Conservation (phyloP, 2,329 filamentous ascomycete genomes). For the Penicillium oxalicum region DNA sequence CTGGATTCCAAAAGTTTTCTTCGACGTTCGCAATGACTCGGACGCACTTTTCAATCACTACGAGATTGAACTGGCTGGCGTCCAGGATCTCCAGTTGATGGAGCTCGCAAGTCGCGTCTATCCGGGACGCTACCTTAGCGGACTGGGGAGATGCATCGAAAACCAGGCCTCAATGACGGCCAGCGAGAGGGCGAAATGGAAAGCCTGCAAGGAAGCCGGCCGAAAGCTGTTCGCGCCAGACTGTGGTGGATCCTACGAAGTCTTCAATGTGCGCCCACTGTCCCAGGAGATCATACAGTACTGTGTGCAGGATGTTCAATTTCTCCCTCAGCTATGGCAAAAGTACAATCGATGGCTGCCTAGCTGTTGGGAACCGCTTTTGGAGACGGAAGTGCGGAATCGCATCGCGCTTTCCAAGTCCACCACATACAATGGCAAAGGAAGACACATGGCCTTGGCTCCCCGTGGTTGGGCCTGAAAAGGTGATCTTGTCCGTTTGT, state of each 20-base stretch:
- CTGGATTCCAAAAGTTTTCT: slow-evolving; percentile 48
- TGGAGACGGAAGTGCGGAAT: neutral
- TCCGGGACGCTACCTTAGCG: slow-evolving; percentile 22
- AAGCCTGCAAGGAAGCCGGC: neutral
- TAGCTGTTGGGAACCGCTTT: neutral
- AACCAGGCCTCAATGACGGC: slow-evolving; percentile 9
- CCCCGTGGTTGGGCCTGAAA: neutral
- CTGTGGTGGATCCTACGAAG: neutral
- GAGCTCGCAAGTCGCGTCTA: slow-evolving; percentile 40
- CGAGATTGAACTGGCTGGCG: slow-evolving; percentile 38
- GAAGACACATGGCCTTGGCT: neutral
- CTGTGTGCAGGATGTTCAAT: neutral
- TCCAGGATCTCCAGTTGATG: slow-evolving; percentile 54
- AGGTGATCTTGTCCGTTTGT: too few species aligned
- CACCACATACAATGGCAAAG: neutral
- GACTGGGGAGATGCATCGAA: slow-evolving; percentile 39
- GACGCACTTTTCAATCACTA: slow-evolving; percentile 49
- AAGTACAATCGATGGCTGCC: neutral
- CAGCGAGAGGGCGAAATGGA: neutral
- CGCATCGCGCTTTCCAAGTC: neutral
- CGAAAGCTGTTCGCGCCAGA: neutral
- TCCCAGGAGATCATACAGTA: neutral
- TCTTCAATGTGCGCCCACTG: neutral
- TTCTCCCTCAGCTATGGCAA: neutral
- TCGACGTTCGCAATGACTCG: slow-evolving; percentile 55